Conservation (phyloP, 2,329 filamentous ascomycete genomes). For the Clarireedia sp. region DNA sequence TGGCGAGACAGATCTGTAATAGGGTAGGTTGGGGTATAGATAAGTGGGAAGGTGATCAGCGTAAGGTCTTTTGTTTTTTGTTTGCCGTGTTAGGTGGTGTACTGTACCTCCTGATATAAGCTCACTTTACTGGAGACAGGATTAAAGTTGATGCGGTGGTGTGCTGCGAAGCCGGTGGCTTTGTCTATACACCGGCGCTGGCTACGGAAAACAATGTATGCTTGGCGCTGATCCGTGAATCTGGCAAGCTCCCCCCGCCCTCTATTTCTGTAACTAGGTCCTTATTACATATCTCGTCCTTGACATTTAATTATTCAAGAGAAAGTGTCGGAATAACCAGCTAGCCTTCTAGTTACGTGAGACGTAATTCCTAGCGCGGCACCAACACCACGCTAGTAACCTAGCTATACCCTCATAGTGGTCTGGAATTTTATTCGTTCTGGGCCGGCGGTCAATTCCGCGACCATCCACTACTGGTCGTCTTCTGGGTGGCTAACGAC, state of each 20-base stretch:
- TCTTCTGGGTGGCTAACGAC: too few relatives aligned
- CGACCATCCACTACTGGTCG: too few relatives aligned
- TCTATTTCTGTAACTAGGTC: conserved; percentile 40
- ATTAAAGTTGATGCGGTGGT: conserved; percentile 36
- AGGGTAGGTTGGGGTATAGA: too few relatives aligned
- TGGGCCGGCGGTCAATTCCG: too few relatives aligned
- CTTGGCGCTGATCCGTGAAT: conserved; percentile 44
- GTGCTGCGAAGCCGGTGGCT: conserved; percentile 50
- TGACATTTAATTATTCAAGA: conserved; percentile 21
- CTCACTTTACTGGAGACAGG: conserved; percentile 41
- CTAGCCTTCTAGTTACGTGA: too few relatives aligned
- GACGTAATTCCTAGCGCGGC: conserved; percentile 34
- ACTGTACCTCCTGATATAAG: conserved; percentile 41
- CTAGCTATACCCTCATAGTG: too few relatives aligned
- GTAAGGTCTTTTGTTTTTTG: too few relatives aligned
- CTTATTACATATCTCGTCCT: conserved; percentile 46
- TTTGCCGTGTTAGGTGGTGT: too few relatives aligned
- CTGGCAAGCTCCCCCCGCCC: conserved; percentile 51
- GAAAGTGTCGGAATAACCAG: conserved; percentile 41
- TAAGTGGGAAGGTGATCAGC: too few relatives aligned
- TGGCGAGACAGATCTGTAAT: too few relatives aligned
- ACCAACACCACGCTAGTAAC: too few relatives aligned
- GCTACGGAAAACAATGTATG: conserved; percentile 35
- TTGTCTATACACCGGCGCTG: conserved; percentile 46
- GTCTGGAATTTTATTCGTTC: too few relatives aligned